Evolutionary conservation across 129 eudicot species (phyloP).

Genomic region (Dittrichia graveolens): DNA sequence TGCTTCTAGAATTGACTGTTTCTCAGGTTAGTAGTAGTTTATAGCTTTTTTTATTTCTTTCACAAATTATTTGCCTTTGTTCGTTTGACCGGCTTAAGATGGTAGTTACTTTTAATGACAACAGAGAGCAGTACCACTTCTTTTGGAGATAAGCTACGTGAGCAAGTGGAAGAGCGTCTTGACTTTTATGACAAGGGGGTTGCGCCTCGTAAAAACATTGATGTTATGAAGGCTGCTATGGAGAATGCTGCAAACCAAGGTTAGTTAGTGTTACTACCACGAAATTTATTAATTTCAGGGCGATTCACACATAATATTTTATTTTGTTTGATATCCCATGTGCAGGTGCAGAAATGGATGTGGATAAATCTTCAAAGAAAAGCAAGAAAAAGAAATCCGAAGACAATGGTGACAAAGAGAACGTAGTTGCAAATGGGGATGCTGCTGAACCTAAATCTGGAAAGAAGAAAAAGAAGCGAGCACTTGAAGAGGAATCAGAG

Average conservation of each 20-base stretch:
- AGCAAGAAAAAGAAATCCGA: conserved; percentile 85
- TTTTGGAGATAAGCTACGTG: conserved; percentile 87
- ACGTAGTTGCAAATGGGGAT: conserved; percentile 52
- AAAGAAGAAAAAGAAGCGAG: conserved; percentile 79
- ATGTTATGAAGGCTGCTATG: conserved; percentile 82
- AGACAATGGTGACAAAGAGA: conserved; percentile 44
- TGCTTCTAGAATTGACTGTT: conserved; percentile 90
- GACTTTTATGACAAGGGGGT: conserved; percentile 91
- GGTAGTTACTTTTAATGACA: conserved; percentile 1
- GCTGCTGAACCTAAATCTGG: conserved; percentile 47
- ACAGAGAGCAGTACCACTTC: conserved; percentile 69
- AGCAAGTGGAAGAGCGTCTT: conserved; percentile 92
- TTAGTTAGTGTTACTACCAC: conserved; percentile 13
- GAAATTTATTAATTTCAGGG: neutral
- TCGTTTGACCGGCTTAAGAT: too few species aligned
- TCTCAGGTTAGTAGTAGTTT: conserved; percentile 47
- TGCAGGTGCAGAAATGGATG: conserved; percentile 58
- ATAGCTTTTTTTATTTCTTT: neutral
- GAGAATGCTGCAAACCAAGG: conserved; percentile 62
- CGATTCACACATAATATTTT: neutral
- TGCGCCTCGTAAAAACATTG: conserved; percentile 95
- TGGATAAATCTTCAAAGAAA: conserved; percentile 62
- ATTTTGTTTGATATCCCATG: neutral
- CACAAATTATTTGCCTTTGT: too few species aligned
- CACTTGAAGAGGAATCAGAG: conserved; percentile 46